Base-by-base conservation (phyloP, 495 filamentous ascomycete genomes). In the Cercophora scortea region DNA sequence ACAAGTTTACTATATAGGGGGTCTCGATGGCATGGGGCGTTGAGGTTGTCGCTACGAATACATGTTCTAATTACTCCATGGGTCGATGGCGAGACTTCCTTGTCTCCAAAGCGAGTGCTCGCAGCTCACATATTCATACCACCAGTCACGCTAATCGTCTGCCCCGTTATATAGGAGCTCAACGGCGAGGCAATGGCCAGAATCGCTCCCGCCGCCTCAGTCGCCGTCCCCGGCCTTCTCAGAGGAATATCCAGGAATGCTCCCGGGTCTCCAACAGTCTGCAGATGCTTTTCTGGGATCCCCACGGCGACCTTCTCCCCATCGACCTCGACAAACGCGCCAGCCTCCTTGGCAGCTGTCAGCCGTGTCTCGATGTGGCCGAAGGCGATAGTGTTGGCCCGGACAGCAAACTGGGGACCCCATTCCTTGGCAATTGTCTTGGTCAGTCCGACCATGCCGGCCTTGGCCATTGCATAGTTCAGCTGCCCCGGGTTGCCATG, bases 401-500 rank as follows among this genome's bases (percentile, higher is more conserved):
- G 75, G 2, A 95, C 89, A 42, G 89, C 89, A 59, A 89, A 95
- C 17, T 74, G 65, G 0, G 89, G 89, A 36, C 89, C 89, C 89
- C 89, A 94, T 76, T 95, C 89, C 71, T 94, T 94, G 25, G 89
- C 89, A 62, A 94, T 88, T 10, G 87, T 88, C 67, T 90, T 89
- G 48, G 86, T 87, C 6, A 95, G 71, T 2, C 89, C 89, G 10
- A 79, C 77, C 10, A 92, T 80, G 35, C 87, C 89, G 17, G 89
- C 84, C 71, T 95, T 93, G 43, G 87, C 89, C 36, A 88, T 72
- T 42, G 84, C 79, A 67, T 93, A 94, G 75, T 93, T 95, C 44
- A 83, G 79, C 73, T 95, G 89, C 19, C 89, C 89, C 8, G 84
- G 82, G 66, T 94, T 94, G 35, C 89, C 89, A 67, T 92, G 85